Conservation (phyloP, 306 rosid genomes). For the Prunus salicina region DNA sequence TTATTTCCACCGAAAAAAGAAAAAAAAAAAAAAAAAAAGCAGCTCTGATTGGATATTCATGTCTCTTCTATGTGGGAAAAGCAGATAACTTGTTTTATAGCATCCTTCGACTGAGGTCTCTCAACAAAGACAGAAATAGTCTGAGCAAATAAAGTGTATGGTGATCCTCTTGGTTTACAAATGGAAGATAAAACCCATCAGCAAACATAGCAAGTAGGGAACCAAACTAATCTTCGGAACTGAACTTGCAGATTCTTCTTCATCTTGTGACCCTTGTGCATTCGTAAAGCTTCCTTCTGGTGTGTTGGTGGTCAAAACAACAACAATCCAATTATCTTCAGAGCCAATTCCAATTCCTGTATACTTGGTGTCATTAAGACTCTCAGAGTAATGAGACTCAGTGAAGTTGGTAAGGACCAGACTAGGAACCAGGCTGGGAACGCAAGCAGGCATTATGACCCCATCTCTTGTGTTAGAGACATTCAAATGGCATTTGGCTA, state of each 20-base stretch:
- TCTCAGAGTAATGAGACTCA: slow-evolving; percentile 58
- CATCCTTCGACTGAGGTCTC: slow-evolving; percentile 13
- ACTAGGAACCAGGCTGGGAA: slow-evolving; percentile 55
- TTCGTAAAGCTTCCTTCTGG: slow-evolving; percentile 69
- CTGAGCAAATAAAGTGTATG: slow-evolving; percentile 18
- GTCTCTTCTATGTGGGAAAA: background rate
- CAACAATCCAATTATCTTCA: slow-evolving; percentile 76
- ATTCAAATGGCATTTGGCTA: slow-evolving; percentile 65
- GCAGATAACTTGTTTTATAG: slow-evolving; percentile 1
- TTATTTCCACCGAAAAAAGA: slow-evolving; percentile 1
- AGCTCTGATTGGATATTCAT: slow-evolving; percentile 7
- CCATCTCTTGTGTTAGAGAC: slow-evolving; percentile 79
- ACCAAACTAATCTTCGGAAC: slow-evolving; percentile 41
- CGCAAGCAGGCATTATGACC: slow-evolving; percentile 70
- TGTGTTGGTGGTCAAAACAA: slow-evolving; percentile 64
- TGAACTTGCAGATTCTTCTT: slow-evolving; percentile 30
- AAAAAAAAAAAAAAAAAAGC: background rate
- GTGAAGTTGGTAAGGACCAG: slow-evolving; percentile 82
- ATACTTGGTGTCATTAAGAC: slow-evolving; percentile 67
- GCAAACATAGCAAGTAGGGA: slow-evolving; percentile 38
- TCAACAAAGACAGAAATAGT: slow-evolving; percentile 13
- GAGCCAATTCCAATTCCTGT: slow-evolving; percentile 77
- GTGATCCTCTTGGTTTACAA: slow-evolving; percentile 36
- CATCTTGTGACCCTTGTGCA: slow-evolving; percentile 10
- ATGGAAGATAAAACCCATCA: slow-evolving; percentile 40